Base-by-base conservation (phyloP, 495 filamentous ascomycete genomes). In the Penicillium arizonense region DNA sequence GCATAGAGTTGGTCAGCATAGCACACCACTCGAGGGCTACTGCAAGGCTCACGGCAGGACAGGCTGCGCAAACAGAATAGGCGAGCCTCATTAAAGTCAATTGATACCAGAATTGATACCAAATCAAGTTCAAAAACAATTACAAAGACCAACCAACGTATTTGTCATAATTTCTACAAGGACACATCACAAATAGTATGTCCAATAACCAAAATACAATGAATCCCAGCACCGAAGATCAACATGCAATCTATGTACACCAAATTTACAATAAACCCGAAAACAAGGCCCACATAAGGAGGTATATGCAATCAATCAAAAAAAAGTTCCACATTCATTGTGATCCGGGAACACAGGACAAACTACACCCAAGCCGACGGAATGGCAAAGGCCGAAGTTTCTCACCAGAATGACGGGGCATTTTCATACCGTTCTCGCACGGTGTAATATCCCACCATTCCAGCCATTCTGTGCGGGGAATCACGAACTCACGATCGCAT, bases 401-500 rank as follows among this genome's bases (percentile, higher is more conserved):
- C 47, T 71, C 69, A 0, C 68, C 68, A n/a, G 68, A 62, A 24
- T 43, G 38, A 8, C 74, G 64, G 1, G 72, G 66, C 36, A 65
- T 58, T 54, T 76, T 76, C 51, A 76, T 57, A 12, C 74, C 74
- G 47, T 72, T 77, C 56, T 77, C 74, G 47, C 71, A 69, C 1
- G 71, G 71, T 8, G 59, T 69, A 50, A 62, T 73, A 55, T 82
- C 77, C 83, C 85, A 89, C 81, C 85, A 90, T 62, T 91, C 87
- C 43, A 88, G 76, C 88, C 88, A 91, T 56, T 87, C 77, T 0
- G 85, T 74, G 10, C 84, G 66, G 34, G 81, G 75, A 30, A 87
- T 67, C 20, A 86, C 73, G 40, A 81, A 87, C n/a, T 67, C 65
- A 20, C 73, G 68, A 34, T 74, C 60, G 50, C 87, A 91, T 0